Evolutionary conservation across 768 basidiomycete genomes (phyloP).

Genomic region (Dioszegia aurantiaca): DNA sequence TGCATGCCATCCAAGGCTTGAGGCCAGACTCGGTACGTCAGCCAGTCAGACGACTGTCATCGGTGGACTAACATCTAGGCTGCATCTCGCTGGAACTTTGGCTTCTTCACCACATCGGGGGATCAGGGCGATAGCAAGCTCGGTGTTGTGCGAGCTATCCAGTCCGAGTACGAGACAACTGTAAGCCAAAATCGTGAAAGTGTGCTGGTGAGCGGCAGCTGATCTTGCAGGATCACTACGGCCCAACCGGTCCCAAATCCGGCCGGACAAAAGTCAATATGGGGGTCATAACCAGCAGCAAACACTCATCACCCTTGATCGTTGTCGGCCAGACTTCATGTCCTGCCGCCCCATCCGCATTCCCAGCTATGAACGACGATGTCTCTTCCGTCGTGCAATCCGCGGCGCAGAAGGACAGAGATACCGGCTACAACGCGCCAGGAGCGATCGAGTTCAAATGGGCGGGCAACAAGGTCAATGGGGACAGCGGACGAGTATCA

Average conservation of each 20-base stretch:
- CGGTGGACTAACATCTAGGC: constrained; percentile 49
- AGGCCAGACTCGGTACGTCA: constrained; percentile 70
- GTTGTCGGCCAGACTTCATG: constrained; percentile 43
- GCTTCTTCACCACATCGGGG: constrained; percentile 65
- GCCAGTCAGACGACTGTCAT: not conserved
- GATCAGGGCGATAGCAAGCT: constrained; percentile 57
- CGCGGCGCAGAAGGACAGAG: constrained; percentile 63
- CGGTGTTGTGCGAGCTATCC: constrained; percentile 73
- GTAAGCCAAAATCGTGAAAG: constrained; percentile 26
- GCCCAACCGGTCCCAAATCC: constrained; percentile 72
- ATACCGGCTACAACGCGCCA: constrained; percentile 79
- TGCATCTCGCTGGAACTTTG: constrained; percentile 93
- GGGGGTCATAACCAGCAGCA: constrained; percentile 55
- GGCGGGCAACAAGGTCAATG: constrained; percentile 65
- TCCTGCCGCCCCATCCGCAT: constrained; percentile 15
- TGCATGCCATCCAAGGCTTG: constrained; percentile 98
- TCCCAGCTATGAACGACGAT: constrained; percentile 25
- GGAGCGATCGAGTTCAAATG: constrained; percentile 69
- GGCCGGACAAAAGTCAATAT: constrained; percentile 82
- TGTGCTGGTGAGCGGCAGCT: not conserved
- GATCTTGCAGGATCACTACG: constrained; percentile 60
- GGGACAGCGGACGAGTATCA: constrained; percentile 25
- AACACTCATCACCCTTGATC: constrained; percentile 24
- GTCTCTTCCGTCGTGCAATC: constrained; percentile 55
- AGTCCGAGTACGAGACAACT: constrained; percentile 93